These are phyloP conservation scores for Nymphaea colorata DNA, from an alignment of 164 flowering plant genomes.

Conservation along the genomic window DNA sequence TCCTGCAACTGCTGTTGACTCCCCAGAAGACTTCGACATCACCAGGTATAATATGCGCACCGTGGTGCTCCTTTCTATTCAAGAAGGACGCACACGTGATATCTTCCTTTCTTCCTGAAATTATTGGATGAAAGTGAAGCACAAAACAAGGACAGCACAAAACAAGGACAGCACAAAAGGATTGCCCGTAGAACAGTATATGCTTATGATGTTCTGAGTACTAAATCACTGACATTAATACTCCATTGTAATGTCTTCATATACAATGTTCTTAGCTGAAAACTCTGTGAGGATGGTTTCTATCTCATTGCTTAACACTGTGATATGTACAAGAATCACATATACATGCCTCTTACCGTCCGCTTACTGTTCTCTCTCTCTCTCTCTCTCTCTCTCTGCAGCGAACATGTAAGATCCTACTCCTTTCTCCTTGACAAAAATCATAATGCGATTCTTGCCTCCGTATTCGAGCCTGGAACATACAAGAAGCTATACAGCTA, in stretches of 20 bases:
- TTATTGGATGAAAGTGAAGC: no score
- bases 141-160: no score
- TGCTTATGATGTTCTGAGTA: background rate
- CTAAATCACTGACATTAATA: background rate
- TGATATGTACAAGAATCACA: background rate
- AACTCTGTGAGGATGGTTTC: background rate
- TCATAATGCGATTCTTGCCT: constrained; percentile 86
- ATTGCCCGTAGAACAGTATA: background rate
- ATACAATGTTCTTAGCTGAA: background rate
- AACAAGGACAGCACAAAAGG: no score
- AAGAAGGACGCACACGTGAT: no score
- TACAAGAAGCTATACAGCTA: constrained; percentile 93
- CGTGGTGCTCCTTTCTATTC: background rate
- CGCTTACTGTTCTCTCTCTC: background rate
- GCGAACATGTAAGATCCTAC: constrained; percentile 69
- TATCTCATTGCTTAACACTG: background rate
- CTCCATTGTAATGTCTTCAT: background rate
- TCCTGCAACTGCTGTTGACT: constrained; percentile 76
- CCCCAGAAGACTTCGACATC: constrained; percentile 72
- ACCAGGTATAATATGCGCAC: constrained; percentile 35
- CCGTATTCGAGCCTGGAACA: constrained; percentile 62
- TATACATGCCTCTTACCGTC: background rate
- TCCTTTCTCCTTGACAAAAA: constrained; percentile 72
- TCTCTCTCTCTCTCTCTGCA: constrained; percentile 11
- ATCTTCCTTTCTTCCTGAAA: no score